These are phyloP conservation scores for Fraxinus latifolia DNA, from an alignment of 305 asterid species.

Conservation along the genomic window DNA sequence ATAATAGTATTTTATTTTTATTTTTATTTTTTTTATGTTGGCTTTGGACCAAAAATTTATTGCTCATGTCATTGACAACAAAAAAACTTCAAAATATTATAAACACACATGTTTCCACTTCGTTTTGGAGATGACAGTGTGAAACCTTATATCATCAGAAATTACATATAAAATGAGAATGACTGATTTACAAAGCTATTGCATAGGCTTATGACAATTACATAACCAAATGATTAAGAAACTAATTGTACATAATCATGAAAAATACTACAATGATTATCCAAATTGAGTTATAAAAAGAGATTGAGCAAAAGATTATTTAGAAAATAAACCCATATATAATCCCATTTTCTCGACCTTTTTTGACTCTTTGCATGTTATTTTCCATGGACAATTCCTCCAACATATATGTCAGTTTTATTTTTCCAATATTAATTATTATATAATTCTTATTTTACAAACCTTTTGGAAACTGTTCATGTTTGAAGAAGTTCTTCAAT, in stretches of 20 bases:
- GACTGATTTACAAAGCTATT: no score
- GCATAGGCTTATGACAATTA: no score
- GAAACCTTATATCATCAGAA: no score
- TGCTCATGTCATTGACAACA: background rate
- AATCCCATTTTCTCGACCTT: background rate
- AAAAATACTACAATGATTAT: no score
- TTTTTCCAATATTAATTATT: background rate
- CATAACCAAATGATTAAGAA: background rate
- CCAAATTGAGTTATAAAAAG: no score
- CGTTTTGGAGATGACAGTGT: no score
- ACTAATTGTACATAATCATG: background rate
- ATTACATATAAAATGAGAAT: no score
- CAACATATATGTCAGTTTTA: background rate
- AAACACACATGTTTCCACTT: background rate
- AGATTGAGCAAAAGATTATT: no score
- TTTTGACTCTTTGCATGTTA: background rate
- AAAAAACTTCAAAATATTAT: background rate
- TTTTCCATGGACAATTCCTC: background rate
- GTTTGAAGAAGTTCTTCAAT: constrained; percentile 40
- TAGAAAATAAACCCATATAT: no score
- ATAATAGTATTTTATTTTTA: no score
- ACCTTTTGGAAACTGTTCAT: background rate
- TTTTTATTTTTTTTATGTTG: no score
- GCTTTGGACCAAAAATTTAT: background rate
- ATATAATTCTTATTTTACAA: background rate